A percentile compares a stretch with the other conserved stretches of the same genome.
Evolutionary conservation across 768 basidiomycete species (phyloP).

Genomic region (Pulveroboletus sp.): DNA sequence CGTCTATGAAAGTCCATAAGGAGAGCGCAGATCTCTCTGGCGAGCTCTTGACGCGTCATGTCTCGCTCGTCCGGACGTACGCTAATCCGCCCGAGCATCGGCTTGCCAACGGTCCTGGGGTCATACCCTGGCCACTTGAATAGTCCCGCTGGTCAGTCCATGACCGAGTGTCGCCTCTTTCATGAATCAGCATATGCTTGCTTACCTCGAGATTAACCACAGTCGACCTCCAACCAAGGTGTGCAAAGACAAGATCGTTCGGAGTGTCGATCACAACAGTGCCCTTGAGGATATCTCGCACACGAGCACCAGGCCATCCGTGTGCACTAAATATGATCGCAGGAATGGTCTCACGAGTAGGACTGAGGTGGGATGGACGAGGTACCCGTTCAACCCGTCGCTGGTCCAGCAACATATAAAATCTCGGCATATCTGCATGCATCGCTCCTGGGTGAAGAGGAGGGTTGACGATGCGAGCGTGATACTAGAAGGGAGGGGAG

Average conservation of each 20-base stretch:
- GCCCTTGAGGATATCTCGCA: not conserved
- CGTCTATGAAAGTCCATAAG: not conserved
- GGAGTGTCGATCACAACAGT: not conserved
- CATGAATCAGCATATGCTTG: too few relatives aligned
- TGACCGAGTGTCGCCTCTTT: too few relatives aligned
- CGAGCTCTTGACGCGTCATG: not conserved
- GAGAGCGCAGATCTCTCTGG: not conserved
- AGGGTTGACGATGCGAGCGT: not conserved
- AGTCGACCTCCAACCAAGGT: not conserved
- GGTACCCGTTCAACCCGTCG: not conserved
- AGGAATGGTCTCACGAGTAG: not conserved
- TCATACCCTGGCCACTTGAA: constrained; percentile 3
- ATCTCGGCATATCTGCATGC: not conserved
- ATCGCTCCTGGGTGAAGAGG: not conserved
- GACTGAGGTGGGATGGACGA: not conserved
- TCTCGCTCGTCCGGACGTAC: not conserved
- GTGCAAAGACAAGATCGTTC: not conserved
- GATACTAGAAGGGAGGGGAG: not conserved
- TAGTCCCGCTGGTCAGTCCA: not conserved
- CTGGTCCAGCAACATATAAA: not conserved
- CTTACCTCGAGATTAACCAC: not conserved
- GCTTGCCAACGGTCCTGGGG: not conserved
- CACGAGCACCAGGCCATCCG: not conserved
- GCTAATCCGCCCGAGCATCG: not conserved
- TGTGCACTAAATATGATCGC: not conserved